Base-by-base conservation (phyloP, 495 filamentous ascomycete species). In the Penicillium paxilli region DNA sequence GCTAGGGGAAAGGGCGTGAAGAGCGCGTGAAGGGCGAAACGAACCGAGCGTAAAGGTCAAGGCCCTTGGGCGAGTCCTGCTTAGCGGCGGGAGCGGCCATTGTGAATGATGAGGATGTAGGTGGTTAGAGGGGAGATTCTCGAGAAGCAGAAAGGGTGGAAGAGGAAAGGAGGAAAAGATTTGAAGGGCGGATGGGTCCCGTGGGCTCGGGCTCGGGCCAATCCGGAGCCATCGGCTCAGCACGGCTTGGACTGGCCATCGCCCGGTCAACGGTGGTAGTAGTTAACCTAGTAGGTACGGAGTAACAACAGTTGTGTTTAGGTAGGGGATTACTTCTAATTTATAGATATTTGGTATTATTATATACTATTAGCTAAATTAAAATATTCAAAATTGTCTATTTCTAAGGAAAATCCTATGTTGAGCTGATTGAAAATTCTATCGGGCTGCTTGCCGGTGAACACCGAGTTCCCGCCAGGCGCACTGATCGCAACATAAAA, bases 81-180 rank as follows among this genome's bases (percentile, higher is more conserved):
- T 78, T 75, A 28, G 71, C 53, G 51, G 69, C 70, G 58, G 66
- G 59, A 48, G 76, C 62, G 55, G 79, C 72, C 79, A 81, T 81
- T 65, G 57, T 68, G 61, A 66, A 58, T 60, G 58, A 58, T 47
- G 57, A 26, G 32, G 44, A 42, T 49, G 44, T 30, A 9, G 44
- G 23, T 58, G 60, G 53, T 66, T 42, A 14, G 40, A 42, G 40
- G 40, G 40, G 40, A 42, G 40, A 42, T 42, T 37, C 17, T 10
- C 7, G 59, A 68, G 54, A 47, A 53, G 47, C 45, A 47, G 28
- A 25, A n/a, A n/a, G n/a, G 20, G 32, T 35, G 42, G 28, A 51
- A 45, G 52, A 62, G 53, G 50, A 55, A 58, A 57, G 57, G 44
- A 62, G 55, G 40, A 55, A 64, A 63, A 53, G 60, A 55, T 58